phyloP scores from a whole-genome alignment of 306 rosid species.

The Vigna hirtella region DNA sequence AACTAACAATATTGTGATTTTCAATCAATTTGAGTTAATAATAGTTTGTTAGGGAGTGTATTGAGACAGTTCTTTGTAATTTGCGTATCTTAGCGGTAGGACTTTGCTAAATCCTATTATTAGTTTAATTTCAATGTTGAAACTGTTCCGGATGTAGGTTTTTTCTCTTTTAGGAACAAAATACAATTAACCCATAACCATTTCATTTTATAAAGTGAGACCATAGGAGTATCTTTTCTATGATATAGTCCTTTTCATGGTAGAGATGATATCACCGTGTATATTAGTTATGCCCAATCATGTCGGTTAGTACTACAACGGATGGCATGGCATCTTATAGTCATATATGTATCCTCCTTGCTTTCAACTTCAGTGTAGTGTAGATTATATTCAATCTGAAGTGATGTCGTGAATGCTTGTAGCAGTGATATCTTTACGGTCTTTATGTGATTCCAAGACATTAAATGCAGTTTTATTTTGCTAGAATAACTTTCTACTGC shows the following conservation, averaged over 20 bases:
- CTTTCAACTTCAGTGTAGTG: slow-evolving; percentile 9
- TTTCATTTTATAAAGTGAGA: background rate
- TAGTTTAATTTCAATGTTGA: slow-evolving; percentile 7
- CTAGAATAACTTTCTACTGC: background rate
- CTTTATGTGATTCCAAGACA: background rate
- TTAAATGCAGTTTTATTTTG: slow-evolving; percentile 11
- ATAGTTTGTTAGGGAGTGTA: background rate
- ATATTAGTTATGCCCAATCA: background rate
- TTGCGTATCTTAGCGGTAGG: slow-evolving; percentile 13
- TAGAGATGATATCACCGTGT: background rate
- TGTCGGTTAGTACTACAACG: background rate
- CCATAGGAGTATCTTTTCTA: background rate
- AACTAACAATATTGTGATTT: background rate
- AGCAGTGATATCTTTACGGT: background rate
- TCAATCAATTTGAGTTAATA: background rate
- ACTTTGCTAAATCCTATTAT: background rate
- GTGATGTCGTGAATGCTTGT: slow-evolving; percentile 21
- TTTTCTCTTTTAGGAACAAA: slow-evolving; percentile 16
- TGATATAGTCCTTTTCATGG: background rate
- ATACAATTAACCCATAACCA: background rate
- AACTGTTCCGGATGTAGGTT: slow-evolving; percentile 23
- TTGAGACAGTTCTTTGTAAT: slow-evolving; percentile 1
- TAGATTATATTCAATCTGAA: background rate
- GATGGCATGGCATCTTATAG: slow-evolving; percentile 8
- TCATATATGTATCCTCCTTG: background rate